Conservation (phyloP, 257 asterid species). For the Solanum corneliomulleri region DNA sequence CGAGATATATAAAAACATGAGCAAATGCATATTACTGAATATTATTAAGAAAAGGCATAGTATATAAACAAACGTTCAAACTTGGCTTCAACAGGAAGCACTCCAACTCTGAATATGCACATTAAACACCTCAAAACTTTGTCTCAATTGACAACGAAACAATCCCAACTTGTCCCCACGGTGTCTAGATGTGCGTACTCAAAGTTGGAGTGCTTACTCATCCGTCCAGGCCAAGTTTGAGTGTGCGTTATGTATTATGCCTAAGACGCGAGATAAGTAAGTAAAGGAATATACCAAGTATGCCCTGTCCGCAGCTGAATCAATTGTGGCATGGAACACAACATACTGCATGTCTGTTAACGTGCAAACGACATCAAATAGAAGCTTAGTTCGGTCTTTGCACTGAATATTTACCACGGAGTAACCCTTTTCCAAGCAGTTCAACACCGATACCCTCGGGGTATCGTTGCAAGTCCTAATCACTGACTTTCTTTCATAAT, state of each 20-base stretch:
- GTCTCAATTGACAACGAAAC: background rate
- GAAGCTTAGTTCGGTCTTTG: constrained; percentile 72
- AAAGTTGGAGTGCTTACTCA: background rate
- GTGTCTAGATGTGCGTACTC: background rate
- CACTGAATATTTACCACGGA: constrained; percentile 73
- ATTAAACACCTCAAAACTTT: background rate
- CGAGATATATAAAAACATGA: background rate
- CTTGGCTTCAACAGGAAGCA: background rate
- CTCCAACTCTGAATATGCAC: background rate
- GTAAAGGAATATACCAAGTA: constrained; percentile 35
- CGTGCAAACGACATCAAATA: constrained; percentile 85
- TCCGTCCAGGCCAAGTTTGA: background rate
- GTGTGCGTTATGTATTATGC: background rate
- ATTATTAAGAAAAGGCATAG: background rate
- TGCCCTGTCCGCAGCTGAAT: constrained; percentile 52
- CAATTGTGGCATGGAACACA: constrained; percentile 75
- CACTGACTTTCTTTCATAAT: constrained; percentile 52
- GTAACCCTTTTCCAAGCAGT: constrained; percentile 74
- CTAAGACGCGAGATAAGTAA: background rate
- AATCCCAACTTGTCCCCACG: background rate
- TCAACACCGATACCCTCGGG: constrained; percentile 51
- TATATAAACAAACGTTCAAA: background rate
- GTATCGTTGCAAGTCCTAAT: background rate
- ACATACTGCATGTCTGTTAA: constrained; percentile 87
- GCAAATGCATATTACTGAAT: background rate